Base-by-base conservation (phyloP, 116 monocot species). In the Trichopus zeylanicus region DNA sequence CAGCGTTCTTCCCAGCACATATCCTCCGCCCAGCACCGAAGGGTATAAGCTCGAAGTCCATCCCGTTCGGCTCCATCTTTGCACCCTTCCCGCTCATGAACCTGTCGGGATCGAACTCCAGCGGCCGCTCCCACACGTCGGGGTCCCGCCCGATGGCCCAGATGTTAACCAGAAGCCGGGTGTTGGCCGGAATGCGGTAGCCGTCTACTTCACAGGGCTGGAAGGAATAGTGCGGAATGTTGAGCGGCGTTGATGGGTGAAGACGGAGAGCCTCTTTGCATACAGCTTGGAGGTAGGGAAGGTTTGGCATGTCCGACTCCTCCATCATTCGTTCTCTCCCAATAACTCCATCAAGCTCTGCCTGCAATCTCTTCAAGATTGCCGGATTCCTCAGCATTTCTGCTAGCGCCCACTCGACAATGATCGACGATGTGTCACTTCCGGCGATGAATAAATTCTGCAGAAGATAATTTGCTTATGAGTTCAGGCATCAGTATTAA, bases 21-120 rank as follows among this genome's bases (percentile, higher is more conserved):
- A 63, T 63, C 64, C 71, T 71, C 21, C 64, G 6, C 23, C 71
- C 71, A 12, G 71, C 47, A 0, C 71, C 71, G 6, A 71, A 71
- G n/a, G 64, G 71, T 49, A 71, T 71, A 0, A 71, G 51, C 64
- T 64, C 64, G 26, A 71, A 71, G 37, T 71, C 52, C 16, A 27
- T 64, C 2, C 71, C 71, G 15, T 25, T 37, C 0, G 38, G 48
- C 33, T 71, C 64, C 0, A 46, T 61, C 29, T 30, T 60, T 4
- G 53, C 46, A 16, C 31, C 39, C 46, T 51, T 33, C 2, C 72
- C 72, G 11, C 15, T 8, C 0, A 72, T 11, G 26, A 72, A 72
- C 51, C 72, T 56, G 27, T 72, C 58, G 8, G 72, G 65, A 7
- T 51, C 19, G 39, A 72, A 72, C 51, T 30, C 32, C 48, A 72